Evolutionary conservation across 2,329 filamentous ascomycete genomes (phyloP).

Genomic region (Mollisiaceae sp.): DNA sequence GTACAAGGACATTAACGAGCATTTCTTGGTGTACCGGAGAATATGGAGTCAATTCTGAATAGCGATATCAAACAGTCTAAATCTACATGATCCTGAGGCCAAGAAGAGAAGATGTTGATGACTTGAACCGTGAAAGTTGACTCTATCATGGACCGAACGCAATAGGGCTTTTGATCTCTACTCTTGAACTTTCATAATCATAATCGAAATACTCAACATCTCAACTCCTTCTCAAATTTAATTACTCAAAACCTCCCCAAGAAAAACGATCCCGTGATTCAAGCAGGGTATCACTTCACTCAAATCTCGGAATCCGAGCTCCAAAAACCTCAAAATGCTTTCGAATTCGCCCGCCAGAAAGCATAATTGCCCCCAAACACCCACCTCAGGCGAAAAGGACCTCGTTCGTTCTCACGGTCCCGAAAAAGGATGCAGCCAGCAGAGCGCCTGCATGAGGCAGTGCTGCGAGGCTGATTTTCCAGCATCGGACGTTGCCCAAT

Average conservation of each 20-base stretch:
- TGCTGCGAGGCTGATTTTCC: slow-evolving; percentile 5
- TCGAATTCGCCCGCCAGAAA: slow-evolving; percentile 1
- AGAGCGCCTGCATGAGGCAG: slow-evolving; percentile 1
- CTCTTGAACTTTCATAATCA: too few species aligned
- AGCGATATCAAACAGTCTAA: not conserved
- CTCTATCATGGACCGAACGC: too few species aligned
- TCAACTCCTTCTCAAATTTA: too few species aligned
- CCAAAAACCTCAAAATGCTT: not conserved
- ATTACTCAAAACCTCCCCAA: too few species aligned
- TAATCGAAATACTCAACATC: too few species aligned
- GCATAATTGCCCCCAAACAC: not conserved
- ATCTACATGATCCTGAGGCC: not conserved
- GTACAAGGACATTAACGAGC: not conserved
- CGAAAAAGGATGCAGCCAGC: not conserved
- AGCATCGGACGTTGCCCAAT: not conserved
- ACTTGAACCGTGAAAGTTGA: too few species aligned
- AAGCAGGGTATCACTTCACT: too few species aligned
- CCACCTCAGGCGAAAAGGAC: not conserved
- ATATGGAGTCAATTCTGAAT: not conserved
- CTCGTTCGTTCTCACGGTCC: not conserved
- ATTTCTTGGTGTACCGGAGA: not conserved
- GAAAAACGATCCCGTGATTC: not conserved
- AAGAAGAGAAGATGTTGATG: too few species aligned
- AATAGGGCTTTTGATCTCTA: too few species aligned
- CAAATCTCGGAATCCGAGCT: not conserved